These are phyloP conservation scores for Nyctanthes arbortristis DNA, from an alignment of 257 asterid genomes.

Conservation along the genomic window DNA sequence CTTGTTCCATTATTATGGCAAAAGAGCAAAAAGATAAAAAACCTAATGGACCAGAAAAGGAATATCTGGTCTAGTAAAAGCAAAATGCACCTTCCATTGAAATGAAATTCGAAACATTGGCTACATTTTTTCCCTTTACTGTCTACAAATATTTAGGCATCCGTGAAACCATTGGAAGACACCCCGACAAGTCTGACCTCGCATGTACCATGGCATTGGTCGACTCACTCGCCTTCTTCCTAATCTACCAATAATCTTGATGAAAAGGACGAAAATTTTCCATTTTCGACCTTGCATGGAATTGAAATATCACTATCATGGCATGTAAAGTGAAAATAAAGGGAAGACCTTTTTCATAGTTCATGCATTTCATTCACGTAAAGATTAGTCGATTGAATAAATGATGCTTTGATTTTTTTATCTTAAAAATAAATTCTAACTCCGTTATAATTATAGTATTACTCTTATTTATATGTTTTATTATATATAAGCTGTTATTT, in stretches of 20 bases:
- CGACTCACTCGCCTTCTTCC: slow-evolving; percentile 17
- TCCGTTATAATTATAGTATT: too few relatives aligned
- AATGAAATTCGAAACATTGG: neutral
- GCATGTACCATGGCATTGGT: slow-evolving; percentile 25
- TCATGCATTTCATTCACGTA: slow-evolving; percentile 32
- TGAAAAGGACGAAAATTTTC: slow-evolving; percentile 4
- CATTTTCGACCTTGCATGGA: slow-evolving; percentile 31
- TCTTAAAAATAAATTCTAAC: too few relatives aligned
- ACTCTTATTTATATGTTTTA: too few relatives aligned
- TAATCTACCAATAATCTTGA: slow-evolving; percentile 26
- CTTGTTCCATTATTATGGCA: neutral
- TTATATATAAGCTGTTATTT: too few relatives aligned
- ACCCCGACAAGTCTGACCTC: slow-evolving; percentile 17
- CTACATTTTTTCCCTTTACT: slow-evolving; percentile 18
- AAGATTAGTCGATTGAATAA: too few relatives aligned
- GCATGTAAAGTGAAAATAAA: slow-evolving; percentile 30
- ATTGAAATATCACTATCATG: slow-evolving; percentile 32
- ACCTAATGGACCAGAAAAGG: neutral
- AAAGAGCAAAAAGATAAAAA: neutral
- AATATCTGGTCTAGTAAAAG: neutral
- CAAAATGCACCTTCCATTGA: neutral
- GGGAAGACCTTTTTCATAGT: slow-evolving; percentile 16
- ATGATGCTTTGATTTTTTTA: too few relatives aligned
- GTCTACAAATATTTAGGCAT: slow-evolving; percentile 39
- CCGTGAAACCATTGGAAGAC: slow-evolving; percentile 31